Evolutionary conservation across 805 yeast species (phyloP).

Genomic region (Yarrowia divulgata): DNA sequence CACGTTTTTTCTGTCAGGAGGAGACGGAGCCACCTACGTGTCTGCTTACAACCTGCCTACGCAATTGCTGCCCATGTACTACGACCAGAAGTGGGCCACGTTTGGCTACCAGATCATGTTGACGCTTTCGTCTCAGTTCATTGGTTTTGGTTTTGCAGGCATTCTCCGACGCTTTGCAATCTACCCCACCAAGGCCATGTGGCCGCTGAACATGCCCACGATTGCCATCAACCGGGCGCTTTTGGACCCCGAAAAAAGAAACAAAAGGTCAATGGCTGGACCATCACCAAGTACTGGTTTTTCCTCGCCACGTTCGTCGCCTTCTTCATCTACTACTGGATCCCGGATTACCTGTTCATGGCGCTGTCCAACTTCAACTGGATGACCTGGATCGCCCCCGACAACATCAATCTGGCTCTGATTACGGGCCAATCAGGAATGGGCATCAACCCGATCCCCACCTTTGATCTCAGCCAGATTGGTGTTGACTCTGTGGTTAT

Average conservation of each 20-base stretch:
- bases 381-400: constrained; percentile 63
- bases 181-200: constrained; percentile 55
- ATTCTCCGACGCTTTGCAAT: constrained; percentile 60
- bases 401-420: constrained; percentile 65
- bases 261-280: constrained; percentile 64
- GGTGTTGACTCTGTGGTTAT: constrained; percentile 63
- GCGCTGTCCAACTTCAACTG: constrained; percentile 70
- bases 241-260: constrained; percentile 45
- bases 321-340: constrained; percentile 66
- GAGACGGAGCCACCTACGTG: constrained; percentile 56
- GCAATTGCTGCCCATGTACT: constrained; percentile 44
- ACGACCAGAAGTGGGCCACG: constrained; percentile 41
- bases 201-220: constrained; percentile 64
- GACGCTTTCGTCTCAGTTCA: constrained; percentile 57
- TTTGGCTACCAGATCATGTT: constrained; percentile 58
- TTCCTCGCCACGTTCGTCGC: constrained; percentile 54
- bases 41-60: constrained; percentile 40
- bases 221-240: constrained; percentile 56
- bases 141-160: constrained; percentile 63
- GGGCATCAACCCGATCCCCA: constrained; percentile 54
- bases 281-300: constrained; percentile 59
- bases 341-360: constrained; percentile 69
- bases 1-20: constrained; percentile 53
- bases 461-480: constrained; percentile 56
- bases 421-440: constrained; percentile 57